Percentiles rank a stretch among this genome's conserved stretches.
These are phyloP conservation scores for Mycena indigotica DNA, from an alignment of 768 basidiomycete species.

Conservation along the genomic window DNA sequence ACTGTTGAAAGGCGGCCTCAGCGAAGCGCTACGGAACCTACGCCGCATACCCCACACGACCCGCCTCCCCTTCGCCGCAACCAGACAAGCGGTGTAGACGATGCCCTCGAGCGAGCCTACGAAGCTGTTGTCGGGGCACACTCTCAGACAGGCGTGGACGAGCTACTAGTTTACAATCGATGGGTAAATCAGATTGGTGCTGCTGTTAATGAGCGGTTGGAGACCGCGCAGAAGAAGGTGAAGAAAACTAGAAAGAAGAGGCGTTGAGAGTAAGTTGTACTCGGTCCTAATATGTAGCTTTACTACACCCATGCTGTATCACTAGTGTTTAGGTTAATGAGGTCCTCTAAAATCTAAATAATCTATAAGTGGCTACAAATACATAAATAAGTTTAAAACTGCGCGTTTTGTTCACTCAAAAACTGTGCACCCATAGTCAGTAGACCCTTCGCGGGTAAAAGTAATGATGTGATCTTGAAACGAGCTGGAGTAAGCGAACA, in stretches of 20 bases:
- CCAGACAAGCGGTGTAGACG: conserved; percentile 44
- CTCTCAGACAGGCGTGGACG: conserved; percentile 52
- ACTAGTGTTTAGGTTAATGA: neutral
- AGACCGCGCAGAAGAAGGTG: conserved; percentile 32
- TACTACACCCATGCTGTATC: neutral
- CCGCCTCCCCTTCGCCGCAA: conserved; percentile 35
- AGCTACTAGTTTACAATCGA: conserved; percentile 48
- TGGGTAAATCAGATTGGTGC: conserved; percentile 50
- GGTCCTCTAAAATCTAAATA: no score
- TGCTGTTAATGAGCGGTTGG: conserved; percentile 48
- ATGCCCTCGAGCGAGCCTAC: conserved; percentile 45
- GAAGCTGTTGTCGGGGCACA: conserved; percentile 42
- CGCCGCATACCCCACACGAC: conserved; percentile 8
- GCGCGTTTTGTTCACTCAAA: conserved; percentile 28
- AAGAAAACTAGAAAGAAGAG: neutral
- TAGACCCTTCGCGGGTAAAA: conserved; percentile 65
- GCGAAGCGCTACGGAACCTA: conserved; percentile 6
- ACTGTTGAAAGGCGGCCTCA: conserved; percentile 2
- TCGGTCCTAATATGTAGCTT: neutral
- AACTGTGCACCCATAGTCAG: conserved; percentile 56
- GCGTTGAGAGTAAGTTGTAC: neutral
- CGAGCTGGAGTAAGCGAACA: neutral
- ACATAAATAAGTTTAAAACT: neutral
- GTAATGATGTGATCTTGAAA: conserved; percentile 62
- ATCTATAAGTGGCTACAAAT: neutral